Conservation (phyloP, 2,329 filamentous ascomycete genomes). For the Alternaria arbusti region DNA sequence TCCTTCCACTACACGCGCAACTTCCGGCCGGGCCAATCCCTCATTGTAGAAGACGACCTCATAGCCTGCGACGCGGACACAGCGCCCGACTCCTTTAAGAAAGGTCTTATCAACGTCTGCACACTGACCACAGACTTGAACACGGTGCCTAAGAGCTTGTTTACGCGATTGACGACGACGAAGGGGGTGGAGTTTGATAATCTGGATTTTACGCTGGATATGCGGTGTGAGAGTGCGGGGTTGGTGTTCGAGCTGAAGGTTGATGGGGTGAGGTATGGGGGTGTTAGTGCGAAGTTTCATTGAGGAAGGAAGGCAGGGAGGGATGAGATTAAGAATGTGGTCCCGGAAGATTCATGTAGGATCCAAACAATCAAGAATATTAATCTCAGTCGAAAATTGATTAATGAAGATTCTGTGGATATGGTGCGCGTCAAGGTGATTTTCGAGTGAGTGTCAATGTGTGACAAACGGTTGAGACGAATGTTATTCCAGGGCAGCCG, state of each 20-base stretch:
- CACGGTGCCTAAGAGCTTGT: slow-evolving; percentile 74
- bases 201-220: slow-evolving; percentile 80
- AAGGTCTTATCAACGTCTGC: slow-evolving; percentile 71
- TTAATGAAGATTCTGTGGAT: neutral
- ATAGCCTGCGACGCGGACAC: slow-evolving; percentile 76
- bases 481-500: neutral
- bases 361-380: neutral
- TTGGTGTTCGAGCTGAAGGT: slow-evolving; percentile 80
- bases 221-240: slow-evolving; percentile 80
- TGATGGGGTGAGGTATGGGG: slow-evolving; percentile 76
- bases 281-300: slow-evolving; percentile 80
- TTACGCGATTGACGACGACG: slow-evolving; percentile 78
- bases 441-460: neutral
- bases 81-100: slow-evolving; percentile 61
- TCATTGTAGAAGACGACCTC: slow-evolving; percentile 79
- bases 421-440: neutral
- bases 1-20: slow-evolving; percentile 87
- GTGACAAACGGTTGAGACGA: neutral
- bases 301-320: slow-evolving; percentile 43
- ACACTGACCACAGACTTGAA: slow-evolving; percentile 81
- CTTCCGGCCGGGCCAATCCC: slow-evolving; percentile 77
- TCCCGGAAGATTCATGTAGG: neutral
- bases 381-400: no score
- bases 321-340: neutral
- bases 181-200: slow-evolving; percentile 83